phyloP scores from a whole-genome alignment of 164 flowering plant species.

The Sedum album region DNA sequence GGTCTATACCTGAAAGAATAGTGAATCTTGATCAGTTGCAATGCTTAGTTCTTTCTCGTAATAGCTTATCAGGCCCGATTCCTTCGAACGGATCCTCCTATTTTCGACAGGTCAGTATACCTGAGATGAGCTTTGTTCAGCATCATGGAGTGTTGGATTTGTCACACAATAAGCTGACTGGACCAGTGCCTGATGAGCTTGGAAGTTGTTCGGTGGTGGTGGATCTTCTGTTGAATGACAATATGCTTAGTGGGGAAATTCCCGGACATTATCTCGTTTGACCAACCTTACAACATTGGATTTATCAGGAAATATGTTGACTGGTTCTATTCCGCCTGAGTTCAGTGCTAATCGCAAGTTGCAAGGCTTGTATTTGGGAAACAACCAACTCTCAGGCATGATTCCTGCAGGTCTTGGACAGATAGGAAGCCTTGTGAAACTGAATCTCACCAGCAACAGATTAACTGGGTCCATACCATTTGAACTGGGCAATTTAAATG shows the following conservation, averaged over 20 bases:
- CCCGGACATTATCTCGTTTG: slow-evolving; percentile 49
- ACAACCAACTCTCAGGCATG: slow-evolving; percentile 44
- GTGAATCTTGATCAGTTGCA: slow-evolving; percentile 41
- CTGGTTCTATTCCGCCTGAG: slow-evolving; percentile 44
- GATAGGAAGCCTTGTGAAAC: slow-evolving; percentile 48
- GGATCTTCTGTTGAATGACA: slow-evolving; percentile 48
- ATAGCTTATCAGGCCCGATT: slow-evolving; percentile 48
- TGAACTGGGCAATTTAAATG: slow-evolving; percentile 43
- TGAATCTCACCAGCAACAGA: slow-evolving; percentile 55
- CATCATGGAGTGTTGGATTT: slow-evolving; percentile 71
- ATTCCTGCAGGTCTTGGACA: slow-evolving; percentile 49
- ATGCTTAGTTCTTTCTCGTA: slow-evolving; percentile 65
- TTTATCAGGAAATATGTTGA: slow-evolving; percentile 46
- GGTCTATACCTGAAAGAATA: slow-evolving; percentile 34
- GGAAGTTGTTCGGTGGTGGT: slow-evolving; percentile 49
- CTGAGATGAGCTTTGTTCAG: slow-evolving; percentile 59
- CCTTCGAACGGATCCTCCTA: slow-evolving; percentile 41
- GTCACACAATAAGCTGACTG: slow-evolving; percentile 53
- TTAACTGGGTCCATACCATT: slow-evolving; percentile 52
- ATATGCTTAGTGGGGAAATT: slow-evolving; percentile 54
- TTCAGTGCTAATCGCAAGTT: slow-evolving; percentile 36
- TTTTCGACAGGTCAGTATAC: slow-evolving; percentile 46
- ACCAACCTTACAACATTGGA: slow-evolving; percentile 55
- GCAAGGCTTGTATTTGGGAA: slow-evolving; percentile 59
- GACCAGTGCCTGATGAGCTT: slow-evolving; percentile 60